Base-by-base conservation (phyloP, 164 flowering plant genomes). In the Warburgia ugandensis region DNA sequence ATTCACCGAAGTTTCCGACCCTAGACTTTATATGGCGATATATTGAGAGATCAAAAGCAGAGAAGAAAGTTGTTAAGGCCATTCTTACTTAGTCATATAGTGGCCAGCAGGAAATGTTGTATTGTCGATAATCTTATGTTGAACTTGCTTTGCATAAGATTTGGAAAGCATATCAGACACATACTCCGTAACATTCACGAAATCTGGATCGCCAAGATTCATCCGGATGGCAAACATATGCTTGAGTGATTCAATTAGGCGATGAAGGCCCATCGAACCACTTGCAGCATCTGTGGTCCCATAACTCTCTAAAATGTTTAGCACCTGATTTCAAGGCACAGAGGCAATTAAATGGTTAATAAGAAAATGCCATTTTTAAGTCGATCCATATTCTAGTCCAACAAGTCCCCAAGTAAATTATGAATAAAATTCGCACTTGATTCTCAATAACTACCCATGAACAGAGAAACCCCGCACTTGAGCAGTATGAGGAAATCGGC, bases 181-280 rank as follows among this genome's bases (percentile, higher is more conserved):
- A 21, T 46, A 68, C 2, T 62, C 45, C 13, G 48, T 60, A 35
- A 70, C 61, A 59, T 86, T 48, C 1, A 72, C 90, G 52, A 83
- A 92, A 37, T 62, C 45, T 14, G 97, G 99, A 55, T 94, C 97
- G 1, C 97, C 99, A 17, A 94, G 67, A 70, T 83, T 75, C 99
- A 89, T 94, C 31, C 99, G 70, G 29, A 73, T 43, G 4, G 97
- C 84, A 52, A 79, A 67, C 95, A 86, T 86, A 72, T 86, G 97
- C 58, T 94, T 94, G 43, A 86, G 4, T 32, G 99, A 77, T 71
- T 94, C 99, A 10, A 83, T 68, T 47, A 94, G 55, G 31, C 86
- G 85, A 66, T 94, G 99, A 23, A 84, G 65, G 26, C 96, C 96
- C 12, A 86, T 43, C 14, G 71, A 26, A 48, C 86, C 84, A 27